Evolutionary conservation across 2,329 filamentous ascomycete genomes (phyloP), one percentile per base, ranked within the genome.

Genomic region (Tolypocladium tropicale): DNA sequence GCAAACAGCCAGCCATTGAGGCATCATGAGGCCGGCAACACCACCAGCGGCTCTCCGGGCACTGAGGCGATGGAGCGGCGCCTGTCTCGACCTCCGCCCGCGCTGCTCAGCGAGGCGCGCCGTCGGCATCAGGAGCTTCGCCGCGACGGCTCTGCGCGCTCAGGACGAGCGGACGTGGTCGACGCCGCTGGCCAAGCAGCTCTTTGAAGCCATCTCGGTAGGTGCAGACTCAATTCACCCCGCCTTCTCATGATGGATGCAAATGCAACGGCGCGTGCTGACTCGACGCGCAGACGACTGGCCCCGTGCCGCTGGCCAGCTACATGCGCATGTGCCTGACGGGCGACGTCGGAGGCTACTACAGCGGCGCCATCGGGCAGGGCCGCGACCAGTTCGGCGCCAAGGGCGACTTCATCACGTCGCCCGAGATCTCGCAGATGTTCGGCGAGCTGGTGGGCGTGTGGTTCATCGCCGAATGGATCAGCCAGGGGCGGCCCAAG

Each of bases 241-340:
- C 28, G 3, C 2, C 25, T 16, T 28, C 43, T 48, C n/a, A n/a
- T n/a, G n/a, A n/a, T n/a, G n/a, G n/a, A n/a, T 16, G 23, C 23
- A 14, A 46, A 11, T 4, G 3, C 7, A 7, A 10, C 25, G 14
- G 2, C 23, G 23, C 43, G 9, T 21, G 46, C 46, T 49, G 46
- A 49, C 46, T 21, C 34, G 53, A 25, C 39, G 43, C 4, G 41
- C 77, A 78, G 75, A 73, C 87, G 43, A 97, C 94, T 12, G 94
- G 94, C 0, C 93, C 94, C 4, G 85, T 97, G 32, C 90, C 94
- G 1, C 82, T 99, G 58, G 92, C 94, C 6, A 87, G 90, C 54
- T 99, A 92, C 71, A 99, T 99, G 94, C 92, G 94, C 68, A 95
- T 97, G 86, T 96, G 93, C 70, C 82, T 99, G 60, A 99, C 94